These are phyloP conservation scores for Dryadomyces sulphureus DNA, from an alignment of 2,329 filamentous ascomycete genomes.

Conservation along the genomic window DNA sequence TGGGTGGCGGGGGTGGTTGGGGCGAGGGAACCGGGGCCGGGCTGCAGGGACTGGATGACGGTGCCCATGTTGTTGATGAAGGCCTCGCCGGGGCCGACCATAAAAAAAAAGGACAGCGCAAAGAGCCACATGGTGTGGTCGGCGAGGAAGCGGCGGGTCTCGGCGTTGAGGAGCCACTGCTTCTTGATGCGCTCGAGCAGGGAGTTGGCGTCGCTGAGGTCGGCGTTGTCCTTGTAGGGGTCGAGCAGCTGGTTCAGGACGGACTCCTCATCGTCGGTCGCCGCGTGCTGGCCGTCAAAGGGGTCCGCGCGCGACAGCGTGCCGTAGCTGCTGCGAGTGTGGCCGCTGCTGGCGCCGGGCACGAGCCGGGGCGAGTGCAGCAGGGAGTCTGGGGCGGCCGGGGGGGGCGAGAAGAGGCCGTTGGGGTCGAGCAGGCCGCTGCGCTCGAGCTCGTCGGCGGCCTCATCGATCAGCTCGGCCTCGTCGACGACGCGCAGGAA, in stretches of 20 bases:
- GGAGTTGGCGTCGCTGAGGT: slow-evolving; percentile 27
- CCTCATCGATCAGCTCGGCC: slow-evolving; percentile 75
- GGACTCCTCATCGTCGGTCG: slow-evolving; percentile 6
- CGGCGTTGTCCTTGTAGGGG: slow-evolving; percentile 8
- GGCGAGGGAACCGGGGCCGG: slow-evolving; percentile 25
- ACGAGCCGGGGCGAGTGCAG: slow-evolving; percentile 5
- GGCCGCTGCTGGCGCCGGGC: slow-evolving; percentile 4
- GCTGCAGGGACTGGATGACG: slow-evolving; percentile 71
- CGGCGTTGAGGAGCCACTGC: slow-evolving; percentile 78
- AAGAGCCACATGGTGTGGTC: slow-evolving; percentile 96
- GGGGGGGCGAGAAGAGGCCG: slow-evolving; percentile 43
- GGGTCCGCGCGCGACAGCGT: slow-evolving; percentile 7
- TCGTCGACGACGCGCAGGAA: slow-evolving; percentile 69
- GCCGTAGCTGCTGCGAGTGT: slow-evolving; percentile 6
- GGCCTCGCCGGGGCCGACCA: slow-evolving; percentile 88
- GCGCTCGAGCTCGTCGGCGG: slow-evolving; percentile 78
- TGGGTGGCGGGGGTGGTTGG: slow-evolving; percentile 64
- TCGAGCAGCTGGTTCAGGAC: slow-evolving; percentile 7
- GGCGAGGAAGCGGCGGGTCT: slow-evolving; percentile 69
- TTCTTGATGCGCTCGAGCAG: slow-evolving; percentile 73
- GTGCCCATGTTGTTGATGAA: slow-evolving; percentile 97
- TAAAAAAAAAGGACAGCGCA: slow-evolving; percentile 78
- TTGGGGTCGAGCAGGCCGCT: slow-evolving; percentile 70
- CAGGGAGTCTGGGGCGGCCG: neutral
- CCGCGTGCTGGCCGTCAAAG: slow-evolving; percentile 6